Evolutionary conservation across 192 early-diverging fungal genomes (phyloP), one percentile per base, ranked within the genome.

Genomic region (Chytriomyces sp.): DNA sequence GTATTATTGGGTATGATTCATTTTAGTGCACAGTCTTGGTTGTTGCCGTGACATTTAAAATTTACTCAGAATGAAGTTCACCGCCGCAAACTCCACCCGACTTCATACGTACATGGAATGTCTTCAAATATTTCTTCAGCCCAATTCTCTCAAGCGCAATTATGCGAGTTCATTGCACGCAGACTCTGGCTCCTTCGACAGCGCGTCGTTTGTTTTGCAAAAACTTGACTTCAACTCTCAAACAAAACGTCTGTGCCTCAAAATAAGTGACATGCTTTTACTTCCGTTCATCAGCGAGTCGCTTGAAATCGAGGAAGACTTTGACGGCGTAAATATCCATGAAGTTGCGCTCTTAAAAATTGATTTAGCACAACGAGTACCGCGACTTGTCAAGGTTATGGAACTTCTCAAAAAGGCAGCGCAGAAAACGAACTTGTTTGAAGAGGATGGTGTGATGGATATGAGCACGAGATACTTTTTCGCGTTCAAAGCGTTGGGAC

Each of bases 221-320:
- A 68, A 76, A 45, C 43, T 72, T 9, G 57, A 69, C 45, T 69
- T 23, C 35, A 20, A 20, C 47, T 18, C 6, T 2, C 28, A 43
- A 28, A 10, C 68, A 20, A 66, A 82, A 50, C 65, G 46, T 20
- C 50, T 80, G 8, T 65, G 70, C 61, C n/a, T 24, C 10, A 70
- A 59, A 49, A 28, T 80, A 43, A 20, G 63, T 6, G 81, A 83
- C 76, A 69, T 82, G 64, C 61, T 83, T 23, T 44, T 67, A 16
- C 59, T 82, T 18, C 80, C 81, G 45, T 50, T 82, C 26, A 49
- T 81, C 26, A 53, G 47, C 45, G 64, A 68, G 24, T 47, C 61
- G 24, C 24, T 62, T 48, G 64, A 10, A 47, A 60, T 73, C 1
- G 72, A 73, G 50, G 61, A 61, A 10, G 61, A 28, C 18, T 73